A percentile compares a stretch with the other conserved stretches of the same genome.
These are phyloP conservation scores for Umbilicus rupestris DNA, from an alignment of 164 flowering plant genomes.

Conservation along the genomic window DNA sequence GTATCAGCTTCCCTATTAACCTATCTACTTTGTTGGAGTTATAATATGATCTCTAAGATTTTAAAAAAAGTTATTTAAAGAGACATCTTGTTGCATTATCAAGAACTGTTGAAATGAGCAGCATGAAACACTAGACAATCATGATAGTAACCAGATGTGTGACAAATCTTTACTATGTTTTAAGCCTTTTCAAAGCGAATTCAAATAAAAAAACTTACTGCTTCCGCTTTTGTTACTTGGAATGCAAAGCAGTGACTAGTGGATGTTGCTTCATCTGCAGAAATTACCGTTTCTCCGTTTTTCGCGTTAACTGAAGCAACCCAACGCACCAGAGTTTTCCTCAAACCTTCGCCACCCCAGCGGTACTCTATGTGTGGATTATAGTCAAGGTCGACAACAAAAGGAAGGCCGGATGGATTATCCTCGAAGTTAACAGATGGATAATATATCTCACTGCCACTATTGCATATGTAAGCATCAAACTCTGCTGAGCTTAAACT, in stretches of 20 bases:
- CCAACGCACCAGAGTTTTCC: constrained; percentile 77
- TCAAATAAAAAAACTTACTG: constrained; percentile 25
- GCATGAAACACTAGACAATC: background rate
- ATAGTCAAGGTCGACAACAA: constrained; percentile 52
- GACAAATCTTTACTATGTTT: too few relatives aligned
- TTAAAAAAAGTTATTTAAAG: background rate
- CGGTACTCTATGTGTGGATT: constrained; percentile 70
- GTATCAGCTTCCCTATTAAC: background rate
- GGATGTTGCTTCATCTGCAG: constrained; percentile 42
- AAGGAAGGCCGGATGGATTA: constrained; percentile 20
- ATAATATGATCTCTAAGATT: background rate
- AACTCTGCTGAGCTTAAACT: constrained; percentile 48
- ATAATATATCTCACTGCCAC: constrained; percentile 76
- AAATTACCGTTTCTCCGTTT: constrained; percentile 30
- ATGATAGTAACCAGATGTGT: background rate
- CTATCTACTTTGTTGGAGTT: background rate
- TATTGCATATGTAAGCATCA: constrained; percentile 80
- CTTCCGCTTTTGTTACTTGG: constrained; percentile 32
- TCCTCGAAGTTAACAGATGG: constrained; percentile 48
- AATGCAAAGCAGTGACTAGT: constrained; percentile 52
- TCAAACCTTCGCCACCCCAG: constrained; percentile 79
- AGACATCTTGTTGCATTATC: background rate
- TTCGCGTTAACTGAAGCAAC: constrained; percentile 44
- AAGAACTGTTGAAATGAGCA: background rate
- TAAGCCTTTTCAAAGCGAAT: background rate